Evolutionary conservation across 176 grass and related monocot species (phyloP), one percentile per base, ranked within the genome.

Genomic region (Elaeis guineensis): DNA sequence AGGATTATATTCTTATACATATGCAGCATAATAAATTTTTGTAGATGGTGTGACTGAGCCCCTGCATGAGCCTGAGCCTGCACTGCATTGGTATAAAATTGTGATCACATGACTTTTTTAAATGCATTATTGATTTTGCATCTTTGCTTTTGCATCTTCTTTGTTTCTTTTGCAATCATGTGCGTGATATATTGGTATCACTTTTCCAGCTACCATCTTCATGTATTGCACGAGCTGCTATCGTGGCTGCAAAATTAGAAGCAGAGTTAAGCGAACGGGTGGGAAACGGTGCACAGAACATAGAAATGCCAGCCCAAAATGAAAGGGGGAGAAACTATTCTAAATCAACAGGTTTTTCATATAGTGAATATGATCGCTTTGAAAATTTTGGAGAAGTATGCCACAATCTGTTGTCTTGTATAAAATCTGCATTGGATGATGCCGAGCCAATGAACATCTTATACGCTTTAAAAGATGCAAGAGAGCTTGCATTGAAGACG

Each of bases 171-270:
- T 56, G 15, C 35, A 3, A 12, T 44, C 35, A 44, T 44, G 35
- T 44, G 35, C 2, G 35, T 44, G 35, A 44, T 44, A 44, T 44
- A 44, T 2, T 39, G 35, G 2, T 9, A 8, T 44, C 35, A 12
- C 35, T 19, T 53, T 84, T 62, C 49, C 80, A 96, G 91, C 83
- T 96, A 71, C 86, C 91, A 15, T 64, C 73, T 65, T 82, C 69
- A 28, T 96, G 86, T 80, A 80, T 90, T 66, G 73, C 77, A 20
- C 65, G 72, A 22, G 91, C 91, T 50, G 78, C 69, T 2, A 64
- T 87, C 49, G 84, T 90, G 91, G 86, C 91, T 62, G 71, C 80
- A 54, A 87, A 80, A 71, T 59, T 96, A 21, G 86, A 96, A 82
- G 71, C 72, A 64, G 83, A 90, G 65, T 58, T 87, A 51, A 77